Percentiles rank a stretch among this genome's conserved stretches.
Conservation (phyloP, 2,329 filamentous ascomycete genomes). For the Plenodomus tracheiphilus region DNA sequence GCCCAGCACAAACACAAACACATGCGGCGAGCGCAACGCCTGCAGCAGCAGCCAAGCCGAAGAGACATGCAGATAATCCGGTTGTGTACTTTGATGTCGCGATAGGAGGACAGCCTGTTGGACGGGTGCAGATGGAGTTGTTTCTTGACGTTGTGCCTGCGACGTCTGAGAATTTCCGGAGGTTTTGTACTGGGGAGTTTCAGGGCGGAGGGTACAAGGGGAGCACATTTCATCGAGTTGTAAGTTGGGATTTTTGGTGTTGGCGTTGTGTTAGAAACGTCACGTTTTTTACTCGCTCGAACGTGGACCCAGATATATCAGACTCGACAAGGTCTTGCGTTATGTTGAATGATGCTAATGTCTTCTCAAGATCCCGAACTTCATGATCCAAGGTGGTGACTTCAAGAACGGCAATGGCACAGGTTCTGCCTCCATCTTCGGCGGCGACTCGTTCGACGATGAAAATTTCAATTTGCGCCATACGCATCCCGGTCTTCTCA, state of each 20-base stretch:
- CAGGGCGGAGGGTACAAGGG: constrained; percentile 78
- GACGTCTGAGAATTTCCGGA: constrained; percentile 78
- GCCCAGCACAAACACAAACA: constrained; percentile 7
- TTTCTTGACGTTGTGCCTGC: constrained; percentile 81
- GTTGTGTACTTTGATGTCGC: constrained; percentile 21
- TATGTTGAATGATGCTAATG: neutral
- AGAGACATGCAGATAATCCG: constrained; percentile 15
- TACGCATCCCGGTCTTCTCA: constrained; percentile 92
- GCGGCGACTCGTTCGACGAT: constrained; percentile 77
- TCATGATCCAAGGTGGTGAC: constrained; percentile 92
- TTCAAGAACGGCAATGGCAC: constrained; percentile 79
- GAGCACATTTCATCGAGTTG: constrained; percentile 84
- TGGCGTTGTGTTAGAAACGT: no score
- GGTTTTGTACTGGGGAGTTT: constrained; percentile 73
- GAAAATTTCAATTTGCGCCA: constrained; percentile 90
- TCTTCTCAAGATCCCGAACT: constrained; percentile 75
- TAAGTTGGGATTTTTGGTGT: constrained; percentile 45
- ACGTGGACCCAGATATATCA: no score
- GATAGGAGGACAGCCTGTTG: constrained; percentile 54
- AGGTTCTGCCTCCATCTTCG: constrained; percentile 89
- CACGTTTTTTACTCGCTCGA: no score
- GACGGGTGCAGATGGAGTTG: constrained; percentile 83
- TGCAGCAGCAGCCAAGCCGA: constrained; percentile 2
- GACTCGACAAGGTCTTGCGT: no score
- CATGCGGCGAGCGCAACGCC: neutral